Conservation (phyloP, 129 eudicot genomes). For the Flaveria linearis region DNA sequence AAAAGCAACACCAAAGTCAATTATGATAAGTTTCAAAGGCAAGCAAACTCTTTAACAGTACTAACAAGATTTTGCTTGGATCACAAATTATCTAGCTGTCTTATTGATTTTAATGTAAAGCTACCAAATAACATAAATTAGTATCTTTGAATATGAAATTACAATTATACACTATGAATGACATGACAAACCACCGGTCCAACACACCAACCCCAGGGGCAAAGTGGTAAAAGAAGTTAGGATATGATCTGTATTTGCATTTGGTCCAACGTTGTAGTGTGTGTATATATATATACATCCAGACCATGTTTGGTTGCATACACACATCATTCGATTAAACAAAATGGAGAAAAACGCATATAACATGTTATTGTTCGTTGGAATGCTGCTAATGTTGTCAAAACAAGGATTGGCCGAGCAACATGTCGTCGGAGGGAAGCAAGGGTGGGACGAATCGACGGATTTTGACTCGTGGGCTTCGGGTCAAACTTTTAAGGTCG, state of each 20-base stretch:
- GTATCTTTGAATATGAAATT: conserved; percentile 10
- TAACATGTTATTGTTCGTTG: conserved; percentile 33
- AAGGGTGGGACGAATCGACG: conserved; percentile 81
- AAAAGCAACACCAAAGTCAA: conserved; percentile 20
- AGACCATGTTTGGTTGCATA: conserved; percentile 21
- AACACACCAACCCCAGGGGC: conserved; percentile 25
- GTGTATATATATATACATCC: conserved; percentile 18
- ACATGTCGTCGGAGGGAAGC: conserved; percentile 79
- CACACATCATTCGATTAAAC: conserved; percentile 19
- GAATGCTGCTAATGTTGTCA: conserved; percentile 13
- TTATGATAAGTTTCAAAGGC: conserved; percentile 42
- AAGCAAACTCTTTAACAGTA: conserved; percentile 31
- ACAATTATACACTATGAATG: conserved; percentile 21
- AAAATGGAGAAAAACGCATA: conserved; percentile 40
- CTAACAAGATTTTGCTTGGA: conserved; percentile 39
- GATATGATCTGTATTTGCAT: conserved; percentile 20
- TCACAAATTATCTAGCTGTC: conserved; percentile 15
- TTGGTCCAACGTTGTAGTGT: conserved; percentile 23
- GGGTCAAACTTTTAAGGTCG: conserved; percentile 70
- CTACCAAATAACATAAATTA: conserved; percentile 13
- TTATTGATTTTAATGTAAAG: conserved; percentile 11
- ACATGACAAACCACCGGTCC: conserved; percentile 19
- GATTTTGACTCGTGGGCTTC: conserved; percentile 75
- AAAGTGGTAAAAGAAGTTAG: conserved; percentile 32
- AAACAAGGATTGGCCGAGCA: conserved; percentile 41